These are phyloP conservation scores for Periconia macrospinosa DNA, from an alignment of 2,329 filamentous ascomycete species.

Conservation along the genomic window DNA sequence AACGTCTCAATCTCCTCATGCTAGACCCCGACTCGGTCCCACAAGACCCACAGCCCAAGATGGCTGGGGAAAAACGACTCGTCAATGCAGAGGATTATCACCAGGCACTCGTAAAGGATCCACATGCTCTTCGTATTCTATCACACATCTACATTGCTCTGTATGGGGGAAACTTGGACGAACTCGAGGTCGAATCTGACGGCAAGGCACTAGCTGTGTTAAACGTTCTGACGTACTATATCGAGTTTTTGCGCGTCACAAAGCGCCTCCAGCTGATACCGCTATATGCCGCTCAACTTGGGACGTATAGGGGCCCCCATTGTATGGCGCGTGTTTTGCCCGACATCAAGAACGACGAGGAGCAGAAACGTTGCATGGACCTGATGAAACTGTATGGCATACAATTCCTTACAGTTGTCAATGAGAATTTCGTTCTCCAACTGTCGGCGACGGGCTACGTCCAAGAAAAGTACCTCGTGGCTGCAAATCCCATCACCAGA, in stretches of 20 bases:
- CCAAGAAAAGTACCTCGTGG: slow-evolving; percentile 22
- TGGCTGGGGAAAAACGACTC: slow-evolving; percentile 18
- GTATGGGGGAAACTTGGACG: slow-evolving; percentile 47
- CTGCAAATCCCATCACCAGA: slow-evolving; percentile 30
- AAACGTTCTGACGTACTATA: slow-evolving; percentile 79
- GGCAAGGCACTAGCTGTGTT: slow-evolving; percentile 59
- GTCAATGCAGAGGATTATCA: slow-evolving; percentile 28
- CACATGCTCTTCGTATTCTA: slow-evolving; percentile 48
- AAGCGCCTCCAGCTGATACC: slow-evolving; percentile 79
- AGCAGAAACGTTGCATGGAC: slow-evolving; percentile 69
- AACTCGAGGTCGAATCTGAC: slow-evolving; percentile 14
- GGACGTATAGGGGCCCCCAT: slow-evolving; percentile 64
- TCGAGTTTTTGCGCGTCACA: slow-evolving; percentile 73
- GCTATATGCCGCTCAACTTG: slow-evolving; percentile 81
- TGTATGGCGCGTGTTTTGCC: slow-evolving; percentile 78
- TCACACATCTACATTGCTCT: slow-evolving; percentile 66
- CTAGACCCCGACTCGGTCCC: slow-evolving; percentile 30
- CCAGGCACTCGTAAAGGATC: slow-evolving; percentile 42
- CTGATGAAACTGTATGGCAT: slow-evolving; percentile 77
- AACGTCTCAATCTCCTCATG: slow-evolving; percentile 31
- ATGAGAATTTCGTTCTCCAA: slow-evolving; percentile 61
- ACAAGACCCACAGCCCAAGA: slow-evolving; percentile 19
- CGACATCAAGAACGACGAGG: slow-evolving; percentile 66
- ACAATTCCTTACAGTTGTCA: slow-evolving; percentile 72
- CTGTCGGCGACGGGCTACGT: slow-evolving; percentile 27